phyloP scores from a whole-genome alignment of 495 filamentous ascomycete genomes.

The Lepidopterella palustris region DNA sequence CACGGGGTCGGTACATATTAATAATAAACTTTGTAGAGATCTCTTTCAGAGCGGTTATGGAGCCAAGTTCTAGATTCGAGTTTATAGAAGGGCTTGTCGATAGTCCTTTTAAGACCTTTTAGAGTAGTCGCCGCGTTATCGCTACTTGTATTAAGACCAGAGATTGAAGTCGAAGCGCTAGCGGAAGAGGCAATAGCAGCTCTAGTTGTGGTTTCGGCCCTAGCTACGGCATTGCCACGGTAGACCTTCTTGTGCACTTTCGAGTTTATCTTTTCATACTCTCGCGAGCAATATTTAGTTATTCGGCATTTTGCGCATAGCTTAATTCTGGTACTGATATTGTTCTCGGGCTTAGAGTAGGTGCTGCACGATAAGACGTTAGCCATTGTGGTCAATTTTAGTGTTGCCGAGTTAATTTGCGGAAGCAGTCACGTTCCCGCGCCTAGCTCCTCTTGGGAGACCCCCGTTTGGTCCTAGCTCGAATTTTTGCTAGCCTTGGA shows the following conservation, averaged over 20 bases:
- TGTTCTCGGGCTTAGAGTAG: too few relatives aligned
- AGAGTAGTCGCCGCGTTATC: not conserved
- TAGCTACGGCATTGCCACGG: slow-evolving; percentile 10
- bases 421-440: too few relatives aligned
- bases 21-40: slow-evolving; percentile 43
- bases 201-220: too few relatives aligned
- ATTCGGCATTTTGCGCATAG: slow-evolving; percentile 40
- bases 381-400: too few relatives aligned
- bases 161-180: not conserved
- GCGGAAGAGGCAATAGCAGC: slow-evolving; percentile 8
- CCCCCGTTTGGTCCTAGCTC: too few relatives aligned
- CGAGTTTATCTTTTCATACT: slow-evolving; percentile 45
- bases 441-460: too few relatives aligned
- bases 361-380: too few relatives aligned
- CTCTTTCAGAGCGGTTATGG: slow-evolving; percentile 38
- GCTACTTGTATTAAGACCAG: slow-evolving; percentile 9
- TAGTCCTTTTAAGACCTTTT: slow-evolving; percentile 2
- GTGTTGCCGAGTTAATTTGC: too few relatives aligned
- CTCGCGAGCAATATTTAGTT: slow-evolving; percentile 41
- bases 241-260: slow-evolving; percentile 41
- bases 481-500: too few relatives aligned
- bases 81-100: slow-evolving; percentile 19
- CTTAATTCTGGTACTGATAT: slow-evolving; percentile 19
- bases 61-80: slow-evolving; percentile 35
- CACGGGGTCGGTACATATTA: slow-evolving; percentile 43